Conservation (phyloP, 495 filamentous ascomycete genomes). For the Xylaria intraflava region DNA sequence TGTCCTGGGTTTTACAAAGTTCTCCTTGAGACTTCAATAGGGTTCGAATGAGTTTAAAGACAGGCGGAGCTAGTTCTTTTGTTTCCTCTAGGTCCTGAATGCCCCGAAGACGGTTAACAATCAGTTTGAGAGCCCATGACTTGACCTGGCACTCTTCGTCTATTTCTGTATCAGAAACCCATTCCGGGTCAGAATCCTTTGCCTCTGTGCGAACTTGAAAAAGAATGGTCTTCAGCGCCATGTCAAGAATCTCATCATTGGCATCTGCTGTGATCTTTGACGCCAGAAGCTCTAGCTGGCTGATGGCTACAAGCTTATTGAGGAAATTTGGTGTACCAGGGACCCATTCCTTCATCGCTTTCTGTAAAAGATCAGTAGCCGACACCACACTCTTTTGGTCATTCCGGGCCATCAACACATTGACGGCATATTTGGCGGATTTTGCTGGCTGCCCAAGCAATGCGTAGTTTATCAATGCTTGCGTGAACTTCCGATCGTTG, state of each 20-base stretch:
- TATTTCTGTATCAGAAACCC: constrained; percentile 62
- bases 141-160: constrained; percentile 83
- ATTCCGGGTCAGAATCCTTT: constrained; percentile 44
- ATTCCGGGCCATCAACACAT: constrained; percentile 73
- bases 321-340: constrained; percentile 73
- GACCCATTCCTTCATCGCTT: constrained; percentile 66
- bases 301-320: constrained; percentile 75
- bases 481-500: constrained; percentile 73
- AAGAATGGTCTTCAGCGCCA: constrained; percentile 69
- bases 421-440: constrained; percentile 88
- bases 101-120: constrained; percentile 79
- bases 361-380: constrained; percentile 72
- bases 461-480: constrained; percentile 73
- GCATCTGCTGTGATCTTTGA: constrained; percentile 65
- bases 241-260: constrained; percentile 68
- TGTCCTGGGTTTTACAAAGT: constrained; percentile 63
- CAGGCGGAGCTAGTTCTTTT: constrained; percentile 56
- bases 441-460: constrained; percentile 72
- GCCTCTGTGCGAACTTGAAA: constrained; percentile 56
- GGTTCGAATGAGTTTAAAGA: constrained; percentile 71
- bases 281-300: constrained; percentile 75
- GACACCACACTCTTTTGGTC: constrained; percentile 76
- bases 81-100: constrained; percentile 53
- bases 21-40: constrained; percentile 72
- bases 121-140: constrained; percentile 76